phyloP scores from a whole-genome alignment of 257 asterid genomes.

The Nicotiana otophora region DNA sequence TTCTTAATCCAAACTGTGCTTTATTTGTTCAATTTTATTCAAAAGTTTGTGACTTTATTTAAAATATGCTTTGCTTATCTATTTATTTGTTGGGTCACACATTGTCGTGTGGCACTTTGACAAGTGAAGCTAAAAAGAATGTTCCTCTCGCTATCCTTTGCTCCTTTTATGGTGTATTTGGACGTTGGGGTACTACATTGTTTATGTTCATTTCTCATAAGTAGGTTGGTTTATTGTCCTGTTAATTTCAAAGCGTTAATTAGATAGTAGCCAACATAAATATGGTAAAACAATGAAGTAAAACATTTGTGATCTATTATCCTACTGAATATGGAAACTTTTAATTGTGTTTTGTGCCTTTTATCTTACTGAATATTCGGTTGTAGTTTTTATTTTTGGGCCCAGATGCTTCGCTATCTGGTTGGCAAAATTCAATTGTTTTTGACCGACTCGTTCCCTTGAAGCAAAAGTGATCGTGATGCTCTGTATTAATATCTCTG shows the following conservation, averaged over 20 bases:
- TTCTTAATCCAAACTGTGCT: too few relatives aligned
- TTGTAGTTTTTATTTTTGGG: neutral
- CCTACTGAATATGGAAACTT: too few relatives aligned
- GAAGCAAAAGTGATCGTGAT: neutral
- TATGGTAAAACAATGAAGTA: too few relatives aligned
- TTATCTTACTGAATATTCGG: too few relatives aligned
- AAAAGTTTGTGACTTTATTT: neutral
- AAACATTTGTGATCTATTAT: too few relatives aligned
- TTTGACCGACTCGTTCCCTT: neutral
- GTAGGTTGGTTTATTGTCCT: neutral
- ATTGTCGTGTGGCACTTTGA: neutral
- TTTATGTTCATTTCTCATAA: neutral
- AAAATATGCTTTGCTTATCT: neutral
- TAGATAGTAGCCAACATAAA: too few relatives aligned
- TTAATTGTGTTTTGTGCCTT: too few relatives aligned
- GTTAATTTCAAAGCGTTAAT: neutral
- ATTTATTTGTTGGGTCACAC: neutral
- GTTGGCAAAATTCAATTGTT: neutral
- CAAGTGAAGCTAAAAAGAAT: constrained; percentile 17
- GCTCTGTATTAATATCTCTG: neutral
- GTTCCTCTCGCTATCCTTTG: constrained; percentile 35
- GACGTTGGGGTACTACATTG: constrained; percentile 24
- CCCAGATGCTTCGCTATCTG: neutral
- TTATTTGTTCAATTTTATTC: neutral
- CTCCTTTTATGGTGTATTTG: constrained; percentile 7